phyloP scores from a whole-genome alignment of 148 eudicot species.

The Mesembryanthemum crystallinum region DNA sequence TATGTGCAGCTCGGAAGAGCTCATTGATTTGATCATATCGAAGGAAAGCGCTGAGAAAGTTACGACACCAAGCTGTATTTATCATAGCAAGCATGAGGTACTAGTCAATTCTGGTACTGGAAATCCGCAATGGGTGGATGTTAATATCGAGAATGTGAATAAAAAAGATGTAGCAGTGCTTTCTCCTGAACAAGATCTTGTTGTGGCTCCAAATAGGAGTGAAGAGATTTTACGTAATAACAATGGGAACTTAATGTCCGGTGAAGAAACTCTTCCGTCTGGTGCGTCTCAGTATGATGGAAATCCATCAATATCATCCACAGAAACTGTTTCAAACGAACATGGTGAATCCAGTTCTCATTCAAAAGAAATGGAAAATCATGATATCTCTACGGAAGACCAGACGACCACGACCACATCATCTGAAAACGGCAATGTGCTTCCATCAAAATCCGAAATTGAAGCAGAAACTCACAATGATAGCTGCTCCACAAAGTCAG shows the following conservation, averaged over 20 bases:
- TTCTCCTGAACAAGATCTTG: constrained; percentile 9
- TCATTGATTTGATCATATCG: constrained; percentile 30
- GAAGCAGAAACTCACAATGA: constrained; percentile 22
- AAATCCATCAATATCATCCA: constrained; percentile 19
- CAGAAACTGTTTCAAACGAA: constrained; percentile 21
- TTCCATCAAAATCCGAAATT: constrained; percentile 26
- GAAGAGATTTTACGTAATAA: constrained; percentile 22
- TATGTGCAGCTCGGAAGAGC: constrained; percentile 42
- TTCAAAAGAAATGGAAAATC: constrained; percentile 20
- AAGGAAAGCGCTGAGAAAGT: constrained; percentile 37
- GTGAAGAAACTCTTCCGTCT: constrained; percentile 18
- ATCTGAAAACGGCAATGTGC: constrained; percentile 28
- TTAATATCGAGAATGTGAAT: constrained; percentile 33
- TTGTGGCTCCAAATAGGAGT: constrained; percentile 19
- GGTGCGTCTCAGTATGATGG: constrained; percentile 30
- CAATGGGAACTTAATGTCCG: constrained; percentile 18
- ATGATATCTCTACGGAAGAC: constrained; percentile 16
- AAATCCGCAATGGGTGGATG: constrained; percentile 33
- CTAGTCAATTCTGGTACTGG: constrained; percentile 18
- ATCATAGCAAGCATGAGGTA: constrained; percentile 26
- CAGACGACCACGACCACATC: constrained; percentile 21
- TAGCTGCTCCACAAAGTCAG: constrained; percentile 12
- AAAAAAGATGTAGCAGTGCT: constrained; percentile 15
- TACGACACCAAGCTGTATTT: constrained; percentile 9
- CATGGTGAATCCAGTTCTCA: constrained; percentile 28